Evolutionary conservation across 495 filamentous ascomycete species (phyloP).

Genomic region (Penicillium longicatenatum): DNA sequence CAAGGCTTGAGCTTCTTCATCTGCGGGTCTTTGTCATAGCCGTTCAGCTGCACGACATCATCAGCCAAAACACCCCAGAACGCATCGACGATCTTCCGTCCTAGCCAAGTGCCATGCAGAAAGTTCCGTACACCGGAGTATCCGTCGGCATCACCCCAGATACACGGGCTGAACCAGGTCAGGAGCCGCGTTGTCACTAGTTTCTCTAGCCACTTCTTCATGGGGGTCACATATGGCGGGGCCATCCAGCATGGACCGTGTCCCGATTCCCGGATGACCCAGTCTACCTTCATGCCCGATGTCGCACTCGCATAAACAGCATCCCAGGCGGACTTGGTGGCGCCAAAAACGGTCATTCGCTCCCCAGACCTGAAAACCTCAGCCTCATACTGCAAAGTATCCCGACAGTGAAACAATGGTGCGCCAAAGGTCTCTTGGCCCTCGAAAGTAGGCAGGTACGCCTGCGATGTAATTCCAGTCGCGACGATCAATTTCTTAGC

Average conservation of each 20-base stretch:
- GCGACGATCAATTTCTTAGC: conserved; percentile 66
- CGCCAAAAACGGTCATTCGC: conserved; percentile 64
- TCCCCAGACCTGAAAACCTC: conserved; percentile 34
- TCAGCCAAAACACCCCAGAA: conserved; percentile 68
- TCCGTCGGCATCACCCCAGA: conserved; percentile 60
- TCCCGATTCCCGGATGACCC: conserved; percentile 77
- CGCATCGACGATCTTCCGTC: conserved; percentile 64
- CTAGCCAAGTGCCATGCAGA: conserved; percentile 67
- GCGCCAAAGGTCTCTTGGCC: conserved; percentile 54
- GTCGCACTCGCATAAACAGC: conserved; percentile 68
- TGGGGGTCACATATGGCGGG: conserved; percentile 61
- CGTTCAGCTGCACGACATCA: conserved; percentile 60
- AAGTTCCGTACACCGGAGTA: conserved; percentile 49
- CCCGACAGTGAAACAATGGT: conserved; percentile 64
- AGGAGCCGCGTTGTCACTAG: conserved; percentile 64
- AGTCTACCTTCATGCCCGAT: conserved; percentile 67
- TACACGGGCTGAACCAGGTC: conserved; percentile 66
- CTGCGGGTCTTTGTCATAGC: conserved; percentile 62
- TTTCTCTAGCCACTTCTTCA: conserved; percentile 63
- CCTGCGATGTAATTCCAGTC: conserved; percentile 67
- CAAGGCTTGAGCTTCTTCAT: conserved; percentile 68
- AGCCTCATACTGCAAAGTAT: conserved; percentile 51
- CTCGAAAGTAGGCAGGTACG: conserved; percentile 53
- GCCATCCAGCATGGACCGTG: conserved; percentile 75
- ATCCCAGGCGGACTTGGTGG: conserved; percentile 77